Base-by-base conservation (phyloP, 2,329 filamentous ascomycete genomes). In the Fusarium beomiforme region DNA sequence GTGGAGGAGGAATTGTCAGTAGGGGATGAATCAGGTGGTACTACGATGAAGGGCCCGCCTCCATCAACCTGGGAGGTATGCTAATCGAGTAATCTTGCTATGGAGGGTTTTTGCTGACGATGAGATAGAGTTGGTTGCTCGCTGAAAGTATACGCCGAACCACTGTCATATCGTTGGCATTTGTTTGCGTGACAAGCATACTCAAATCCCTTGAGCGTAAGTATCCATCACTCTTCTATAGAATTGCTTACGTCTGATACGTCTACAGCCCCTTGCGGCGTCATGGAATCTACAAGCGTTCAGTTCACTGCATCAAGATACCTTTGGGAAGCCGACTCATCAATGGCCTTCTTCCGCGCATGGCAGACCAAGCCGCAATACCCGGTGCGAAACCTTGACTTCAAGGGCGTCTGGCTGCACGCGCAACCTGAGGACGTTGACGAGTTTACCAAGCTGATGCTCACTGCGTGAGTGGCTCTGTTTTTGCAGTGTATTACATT, bases 331-430 rank as follows among this genome's bases (percentile, higher is more conserved):
- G 83, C 84, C 2, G 64, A 72, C 33, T 79, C 79, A 8, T 81
- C 83, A 3, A 75, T 82, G 23, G 78, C 82, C 5, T 85, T 85
- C 67, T 84, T 78, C 71, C 79, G 76, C 4, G 80, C 83, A 5
- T 85, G 83, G 84, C 79, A 81, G n/a, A 79, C 81, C 36, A 82
- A 82, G 76, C 81, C 82, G 12, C 77, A 82, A 51, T 83, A 78
- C 51, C 65, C 70, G 37, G 77, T 83, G 41, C 59, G 73, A n/a
- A 74, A 80, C 31, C 71, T 82, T 66, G 74, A 77, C 49, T 81
- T 82, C 46, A 72, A 78, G 43, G 79, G 81, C 1, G 77, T 83
- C 19, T 82, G 81, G 79, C 67, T 77, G 71, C 78, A 81, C 33
- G 82, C 76, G 10, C 75, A 73, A 13, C 77, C 81, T 0, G 77